Evolutionary conservation across 176 grass and related monocot species (phyloP).

Genomic region (Otatea glauca): DNA sequence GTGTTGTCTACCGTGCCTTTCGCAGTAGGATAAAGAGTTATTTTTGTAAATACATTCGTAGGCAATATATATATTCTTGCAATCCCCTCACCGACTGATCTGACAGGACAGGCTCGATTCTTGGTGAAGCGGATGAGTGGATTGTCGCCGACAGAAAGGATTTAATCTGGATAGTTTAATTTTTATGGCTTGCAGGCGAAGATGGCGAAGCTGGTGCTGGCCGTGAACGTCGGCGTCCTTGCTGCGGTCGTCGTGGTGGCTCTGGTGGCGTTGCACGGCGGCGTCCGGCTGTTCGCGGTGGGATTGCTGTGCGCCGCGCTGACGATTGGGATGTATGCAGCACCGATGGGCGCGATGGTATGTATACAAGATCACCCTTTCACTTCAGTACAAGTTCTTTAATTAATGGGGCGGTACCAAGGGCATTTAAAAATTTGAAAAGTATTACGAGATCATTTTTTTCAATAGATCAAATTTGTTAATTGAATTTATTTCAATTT

Average conservation of each 20-base stretch:
- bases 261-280: slow-evolving; percentile 48
- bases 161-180: neutral
- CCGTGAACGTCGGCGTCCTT: slow-evolving; percentile 56
- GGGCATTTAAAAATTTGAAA: too few relatives aligned
- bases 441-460: too few relatives aligned
- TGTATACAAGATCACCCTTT: neutral
- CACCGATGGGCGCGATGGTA: slow-evolving; percentile 70
- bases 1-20: too few relatives aligned
- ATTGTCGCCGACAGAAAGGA: neutral
- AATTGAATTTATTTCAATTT: too few relatives aligned
- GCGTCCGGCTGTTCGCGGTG: slow-evolving; percentile 47
- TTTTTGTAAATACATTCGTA: too few relatives aligned
- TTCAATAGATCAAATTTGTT: too few relatives aligned
- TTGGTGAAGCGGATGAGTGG: neutral
- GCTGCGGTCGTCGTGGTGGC: slow-evolving; percentile 52
- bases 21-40: too few relatives aligned
- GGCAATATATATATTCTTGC: too few relatives aligned
- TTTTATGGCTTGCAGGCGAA: slow-evolving; percentile 43
- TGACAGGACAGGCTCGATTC: neutral
- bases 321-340: slow-evolving; percentile 70
- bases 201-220: slow-evolving; percentile 56
- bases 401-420: too few relatives aligned
- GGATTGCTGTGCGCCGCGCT: slow-evolving; percentile 64
- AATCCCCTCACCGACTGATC: too few relatives aligned
- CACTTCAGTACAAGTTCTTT: neutral